Base-by-base conservation (phyloP, 805 yeast species). In the Candida wancherniae region DNA sequence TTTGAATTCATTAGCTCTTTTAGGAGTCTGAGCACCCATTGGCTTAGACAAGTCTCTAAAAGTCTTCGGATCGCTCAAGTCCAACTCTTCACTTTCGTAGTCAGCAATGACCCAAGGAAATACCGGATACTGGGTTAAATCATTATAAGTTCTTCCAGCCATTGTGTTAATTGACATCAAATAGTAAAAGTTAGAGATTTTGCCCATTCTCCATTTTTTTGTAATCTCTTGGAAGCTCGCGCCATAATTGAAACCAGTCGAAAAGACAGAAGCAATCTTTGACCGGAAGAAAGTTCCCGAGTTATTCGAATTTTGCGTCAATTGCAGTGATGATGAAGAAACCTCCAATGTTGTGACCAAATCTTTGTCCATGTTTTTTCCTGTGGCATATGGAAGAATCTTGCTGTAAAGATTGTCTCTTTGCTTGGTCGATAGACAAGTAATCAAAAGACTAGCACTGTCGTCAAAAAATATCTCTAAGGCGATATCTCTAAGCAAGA, bases 21-120 rank as follows among this genome's bases (percentile, higher is more conserved):
- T 65, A 2, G 54, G 51, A 2, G 75, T 63, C 51, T 86, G 96
- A 0, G 88, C 94, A 2, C 96, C 96, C 95, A 86, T 87, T 1
- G 95, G 95, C 47, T 83, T 84, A 0, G 84, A 70, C 15, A 86
- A 59, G 50, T 86, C 94, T 42, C 96, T 63, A 49, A 70, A 86
- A 0, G 80, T 59, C 6, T 63, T 58, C 0, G 84, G 79, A 44
- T 84, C 63, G 3, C 58, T 50, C 24, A 87, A 58, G 51, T 86
- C 87, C n/a, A 86, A 58, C 9, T 59, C 71, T 2, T 75, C 77
- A 45, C 92, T 82, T 1, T 73, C 67, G 49, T 86, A 85, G 50
- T 86, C 95, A 0, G 92, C 79, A 37, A 86, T 71, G 0, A 86
- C 85, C 94, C 94, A 86, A 0, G 96, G 96, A 45, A 86, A 87